Base-by-base conservation (phyloP, 2,329 filamentous ascomycete species). In the Aureobasidium sp. region DNA sequence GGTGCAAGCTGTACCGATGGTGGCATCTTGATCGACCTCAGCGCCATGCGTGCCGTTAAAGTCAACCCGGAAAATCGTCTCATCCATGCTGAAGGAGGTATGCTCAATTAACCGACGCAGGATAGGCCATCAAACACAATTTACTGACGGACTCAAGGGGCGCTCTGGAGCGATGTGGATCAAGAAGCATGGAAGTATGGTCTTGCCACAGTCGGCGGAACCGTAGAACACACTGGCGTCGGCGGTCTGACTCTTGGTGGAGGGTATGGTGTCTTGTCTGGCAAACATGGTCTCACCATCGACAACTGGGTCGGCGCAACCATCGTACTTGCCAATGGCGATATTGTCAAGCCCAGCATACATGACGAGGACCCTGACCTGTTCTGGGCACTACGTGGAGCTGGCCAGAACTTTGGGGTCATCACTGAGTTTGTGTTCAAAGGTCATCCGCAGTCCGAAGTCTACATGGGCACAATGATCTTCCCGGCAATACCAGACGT, bases 171-270 rank as follows among this genome's bases (percentile, higher is more conserved):
- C 3, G 22, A 25, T 25, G 22, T 25, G 31, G 31, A 36, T 36
- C 31, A 36, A 36, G 31, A 78, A 0, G 78, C 79, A 0, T 80
- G 74, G 57, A 70, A 77, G 52, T 72, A 82, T 66, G 77, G 78
- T 0, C 76, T 87, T 2, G 84, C 83, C 2, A 83, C 83, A 1
- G 81, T 86, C 0, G 84, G 84, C 9, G 85, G 85, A 2, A 85
- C 84, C 0, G 82, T 87, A 11, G 82, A 82, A 45, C 82, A 86
- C 65, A 87, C 84, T 1, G 84, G 85, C 6, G 80, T 87, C 6
- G 84, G 82, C 2, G 85, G 82, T 0, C 73, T 87, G 15, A 79
- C 80, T 0, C 70, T 86, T 1, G 82, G 82, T 0, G 84, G 84
- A 27, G 84, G 84, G 1, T 84, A 83, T 67, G 83, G 85, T 1